These are phyloP conservation scores for Amanita polypyramis DNA, from an alignment of 768 basidiomycete species.

Conservation along the genomic window DNA sequence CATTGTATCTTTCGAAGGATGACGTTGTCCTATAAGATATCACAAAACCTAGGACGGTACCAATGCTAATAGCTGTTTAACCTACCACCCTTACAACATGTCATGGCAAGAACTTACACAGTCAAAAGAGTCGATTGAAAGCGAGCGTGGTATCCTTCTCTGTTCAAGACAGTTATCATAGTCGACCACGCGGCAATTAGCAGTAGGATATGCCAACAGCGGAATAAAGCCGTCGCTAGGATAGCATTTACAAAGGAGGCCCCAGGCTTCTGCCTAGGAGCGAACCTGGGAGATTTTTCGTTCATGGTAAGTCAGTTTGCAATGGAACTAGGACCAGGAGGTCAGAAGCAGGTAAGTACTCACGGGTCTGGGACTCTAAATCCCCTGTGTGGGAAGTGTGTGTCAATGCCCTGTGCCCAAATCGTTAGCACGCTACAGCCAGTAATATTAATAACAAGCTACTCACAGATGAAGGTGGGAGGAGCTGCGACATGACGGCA, in stretches of 20 bases:
- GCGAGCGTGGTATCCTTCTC: slow-evolving; percentile 28
- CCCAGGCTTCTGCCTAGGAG: slow-evolving; percentile 25
- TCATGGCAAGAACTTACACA: slow-evolving; percentile 34
- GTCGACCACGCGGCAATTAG: slow-evolving; percentile 59
- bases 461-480: not conserved
- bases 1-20: slow-evolving; percentile 69
- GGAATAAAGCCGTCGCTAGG: slow-evolving; percentile 33
- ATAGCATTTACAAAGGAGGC: slow-evolving; percentile 31
- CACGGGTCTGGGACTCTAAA: slow-evolving; percentile 31
- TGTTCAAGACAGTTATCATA: slow-evolving; percentile 41
- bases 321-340: not conserved
- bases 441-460: not conserved
- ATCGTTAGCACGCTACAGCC: not conserved
- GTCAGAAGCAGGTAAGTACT: slow-evolving; percentile 9
- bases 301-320: not conserved
- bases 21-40: slow-evolving; percentile 65
- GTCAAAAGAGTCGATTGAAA: slow-evolving; percentile 52
- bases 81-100: not conserved
- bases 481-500: not conserved
- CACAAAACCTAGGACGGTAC: slow-evolving; percentile 69
- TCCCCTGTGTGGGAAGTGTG: slow-evolving; percentile 20
- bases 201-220: slow-evolving; percentile 60
- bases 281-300: slow-evolving; percentile 20
- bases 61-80: slow-evolving; percentile 20
- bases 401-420: slow-evolving; percentile 17